Percentiles rank a stretch among this genome's conserved stretches.
These are phyloP conservation scores for Tolypocladium inflatum DNA, from an alignment of 2,329 filamentous ascomycete genomes.

Conservation along the genomic window DNA sequence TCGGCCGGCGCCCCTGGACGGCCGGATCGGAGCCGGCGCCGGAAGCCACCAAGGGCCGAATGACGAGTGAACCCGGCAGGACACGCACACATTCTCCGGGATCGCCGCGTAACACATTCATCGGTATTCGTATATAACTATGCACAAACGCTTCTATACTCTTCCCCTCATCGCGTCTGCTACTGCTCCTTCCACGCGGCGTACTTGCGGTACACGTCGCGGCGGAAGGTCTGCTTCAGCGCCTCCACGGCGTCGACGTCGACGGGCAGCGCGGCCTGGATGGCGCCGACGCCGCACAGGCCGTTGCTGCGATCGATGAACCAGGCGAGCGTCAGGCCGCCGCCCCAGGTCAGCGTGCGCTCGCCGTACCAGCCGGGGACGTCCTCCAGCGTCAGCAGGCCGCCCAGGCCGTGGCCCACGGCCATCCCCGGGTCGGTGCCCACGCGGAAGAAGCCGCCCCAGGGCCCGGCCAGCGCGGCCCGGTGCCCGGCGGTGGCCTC, in stretches of 20 bases:
- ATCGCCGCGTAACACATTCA: too few relatives aligned
- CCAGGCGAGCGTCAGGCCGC: conserved; percentile 34
- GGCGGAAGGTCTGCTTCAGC: conserved; percentile 32
- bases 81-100: too few relatives aligned
- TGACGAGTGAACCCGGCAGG: too few relatives aligned
- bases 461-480: conserved; percentile 17
- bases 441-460: conserved; percentile 25
- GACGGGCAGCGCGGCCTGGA: conserved; percentile 28
- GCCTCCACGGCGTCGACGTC: conserved; percentile 8
- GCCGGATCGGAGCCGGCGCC: too few relatives aligned
- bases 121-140: too few relatives aligned
- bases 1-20: too few relatives aligned
- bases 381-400: conserved; percentile 28
- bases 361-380: conserved; percentile 32
- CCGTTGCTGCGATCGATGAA: conserved; percentile 38
- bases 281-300: conserved; percentile 30
- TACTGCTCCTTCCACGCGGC: conserved; percentile 1
- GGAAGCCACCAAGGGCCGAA: conserved; percentile 3
- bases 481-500: conserved; percentile 16
- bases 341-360: conserved; percentile 34
- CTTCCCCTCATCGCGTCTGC: conserved; percentile 24
- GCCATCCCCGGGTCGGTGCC: conserved; percentile 20
- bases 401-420: conserved; percentile 30
- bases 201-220: conserved; percentile 29
- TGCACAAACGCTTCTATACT: conserved; percentile 12